Base-by-base conservation (phyloP, 352 stramenopile genomes). In the Phytophthora constricta region DNA sequence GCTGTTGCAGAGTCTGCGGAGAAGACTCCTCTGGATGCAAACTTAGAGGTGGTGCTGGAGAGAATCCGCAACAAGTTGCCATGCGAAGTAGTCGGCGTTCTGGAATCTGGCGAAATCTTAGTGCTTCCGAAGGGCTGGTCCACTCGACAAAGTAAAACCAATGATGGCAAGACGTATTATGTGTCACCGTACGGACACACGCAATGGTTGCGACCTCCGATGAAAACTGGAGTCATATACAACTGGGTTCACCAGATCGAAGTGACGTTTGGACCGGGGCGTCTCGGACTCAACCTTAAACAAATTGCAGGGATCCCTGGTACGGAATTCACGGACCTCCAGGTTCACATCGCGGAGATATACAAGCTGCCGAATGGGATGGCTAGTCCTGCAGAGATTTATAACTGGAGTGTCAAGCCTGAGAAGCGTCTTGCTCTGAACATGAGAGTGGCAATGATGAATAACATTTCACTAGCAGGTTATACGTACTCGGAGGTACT, bases 391-490 rank as follows among this genome's bases (percentile, higher is more conserved):
- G 88, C 88, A 5, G 88, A 96, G 71, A 92, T 96, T 60, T 96
- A 96, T 77, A 96, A 96, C 67, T 96, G 88, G 88, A 89, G 88
- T 64, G 86, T 95, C 50, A 96, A 96, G 49, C 86, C 88, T 22
- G 88, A 95, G 65, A 92, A 93, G 84, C 86, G 86, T 33, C 72
- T 96, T 49, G 68, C 83, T 26, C 61, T 90, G 22, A 89, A 89
- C 31, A 94, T 96, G 82, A 80, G 88, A 20, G 88, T 96, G 75
- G 92, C 86, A 0, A 83, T 83, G 54, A 93, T 96, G 74, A 89
- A 92, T 60, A 84, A 85, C 10, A 78, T 91, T 28, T 75, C 88
- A 2, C 33, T 96, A 34, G 82, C 86, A 2, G 88, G 88, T 0
- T 95, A 84, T 62, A 93, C 86, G 13, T 96, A 95, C 65, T 79